phyloP scores from a whole-genome alignment of 306 rosid species.

The Senna tora region DNA sequence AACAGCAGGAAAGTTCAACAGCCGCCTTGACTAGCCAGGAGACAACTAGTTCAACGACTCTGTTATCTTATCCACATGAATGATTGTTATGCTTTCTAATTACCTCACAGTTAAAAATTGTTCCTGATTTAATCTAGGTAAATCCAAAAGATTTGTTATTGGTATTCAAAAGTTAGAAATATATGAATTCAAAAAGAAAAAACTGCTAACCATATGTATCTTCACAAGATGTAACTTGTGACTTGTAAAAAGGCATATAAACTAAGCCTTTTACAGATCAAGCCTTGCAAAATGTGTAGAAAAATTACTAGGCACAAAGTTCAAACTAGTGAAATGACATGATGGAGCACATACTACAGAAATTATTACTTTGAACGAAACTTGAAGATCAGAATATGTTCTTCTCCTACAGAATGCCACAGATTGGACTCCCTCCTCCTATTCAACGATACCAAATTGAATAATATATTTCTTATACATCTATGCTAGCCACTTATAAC shows the following conservation, averaged over 20 bases:
- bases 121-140: neutral
- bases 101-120: too few species aligned
- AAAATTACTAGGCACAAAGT: neutral
- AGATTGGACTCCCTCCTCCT: neutral
- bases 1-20: slow-evolving; percentile 2
- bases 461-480: neutral
- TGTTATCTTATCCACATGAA: neutral
- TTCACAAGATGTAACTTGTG: neutral
- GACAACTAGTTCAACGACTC: slow-evolving; percentile 2
- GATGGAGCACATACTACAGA: neutral
- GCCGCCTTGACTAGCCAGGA: neutral
- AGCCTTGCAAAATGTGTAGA: neutral
- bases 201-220: neutral
- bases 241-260: neutral
- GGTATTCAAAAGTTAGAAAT: neutral
- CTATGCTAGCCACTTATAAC: neutral
- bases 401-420: neutral
- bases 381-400: neutral
- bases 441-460: neutral
- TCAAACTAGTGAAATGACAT: slow-evolving; percentile 20
- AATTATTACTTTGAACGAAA: neutral
- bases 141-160: neutral
- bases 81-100: neutral
- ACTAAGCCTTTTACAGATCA: neutral
- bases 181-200: neutral